Base-by-base conservation (phyloP, 106 monocot species). In the Dendrobium huoshanense region DNA sequence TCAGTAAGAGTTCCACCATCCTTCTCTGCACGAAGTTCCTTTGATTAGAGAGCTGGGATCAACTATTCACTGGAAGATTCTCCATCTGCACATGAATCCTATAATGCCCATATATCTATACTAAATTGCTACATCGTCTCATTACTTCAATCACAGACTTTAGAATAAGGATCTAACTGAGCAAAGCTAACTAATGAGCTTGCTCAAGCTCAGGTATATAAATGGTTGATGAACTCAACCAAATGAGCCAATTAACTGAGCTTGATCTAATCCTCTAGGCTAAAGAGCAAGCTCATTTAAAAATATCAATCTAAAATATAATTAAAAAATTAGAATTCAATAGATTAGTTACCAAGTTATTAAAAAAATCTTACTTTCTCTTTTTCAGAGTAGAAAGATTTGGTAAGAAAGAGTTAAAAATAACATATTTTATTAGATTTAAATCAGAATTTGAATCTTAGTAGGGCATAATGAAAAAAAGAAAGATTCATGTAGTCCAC, bases 11-110 rank as follows among this genome's bases (percentile, higher is more conserved):
- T 73, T 70, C 76, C 81, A 55, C 77, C 83, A 42, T 77, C 84
- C 72, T 81, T 84, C 80, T 89, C 89, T 92, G 84, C 78, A 81
- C 22, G 54, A 4, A 51, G 74, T 44, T 74, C 43, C 42, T 74
- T 74, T 70, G 37, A 74, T 42, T 74, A 44, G 74, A 44, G 37
- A 51, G 4, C 40, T 2, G 41, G 74, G 29, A 44, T 74, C 41
- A 74, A 44, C 74, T 42, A 42, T 74, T 18, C 43, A 44, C 70
- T 70, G 61, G 61, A 61, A 61, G 61, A 61, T 61, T 59, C 29
- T 33, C 15, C 70, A 70, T 58, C 18, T 51, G 41, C 70, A 54
- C 43, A 51, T 37, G 41, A 74, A 42, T 20, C 19, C 41, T 74
- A 74, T 16, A 70, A 70, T 70, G 70, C 70, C 33, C 33, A 70